These are phyloP conservation scores for Phialemonium atrogriseum DNA, from an alignment of 2,329 filamentous ascomycete species.

Conservation along the genomic window DNA sequence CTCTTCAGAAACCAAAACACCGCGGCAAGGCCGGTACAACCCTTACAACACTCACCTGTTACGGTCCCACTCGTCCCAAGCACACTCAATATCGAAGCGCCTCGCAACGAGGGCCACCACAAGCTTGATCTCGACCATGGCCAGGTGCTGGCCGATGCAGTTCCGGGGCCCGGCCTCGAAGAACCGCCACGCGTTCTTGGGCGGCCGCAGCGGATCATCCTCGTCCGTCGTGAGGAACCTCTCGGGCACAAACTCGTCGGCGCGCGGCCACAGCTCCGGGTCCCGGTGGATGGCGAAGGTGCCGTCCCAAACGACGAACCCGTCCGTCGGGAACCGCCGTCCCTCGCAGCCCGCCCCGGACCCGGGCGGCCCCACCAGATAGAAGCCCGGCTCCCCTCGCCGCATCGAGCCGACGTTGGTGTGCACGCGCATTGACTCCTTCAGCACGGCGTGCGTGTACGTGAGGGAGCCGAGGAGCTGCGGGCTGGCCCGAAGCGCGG, in stretches of 20 bases:
- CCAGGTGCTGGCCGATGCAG: conserved; percentile 50
- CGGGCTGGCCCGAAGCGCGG: conserved; percentile 9
- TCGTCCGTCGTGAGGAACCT: conserved; percentile 17
- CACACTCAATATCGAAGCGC: conserved; percentile 40
- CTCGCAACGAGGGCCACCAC: conserved; percentile 38
- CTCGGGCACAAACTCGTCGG: conserved; percentile 27
- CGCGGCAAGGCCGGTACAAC: not conserved
- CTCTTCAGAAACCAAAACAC: not conserved
- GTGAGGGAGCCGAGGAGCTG: conserved; percentile 22
- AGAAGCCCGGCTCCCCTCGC: conserved; percentile 12
- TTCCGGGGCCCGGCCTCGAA: conserved; percentile 46
- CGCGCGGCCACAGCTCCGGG: conserved; percentile 20
- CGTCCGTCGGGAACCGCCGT: conserved; percentile 16
- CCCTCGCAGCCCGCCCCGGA: conserved; percentile 9
- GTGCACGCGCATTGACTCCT: conserved; percentile 26
- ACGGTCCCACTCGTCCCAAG: conserved; percentile 29
- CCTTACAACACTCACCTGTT: conserved; percentile 15
- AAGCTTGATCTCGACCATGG: conserved; percentile 41
- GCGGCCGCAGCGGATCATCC: conserved; percentile 8
- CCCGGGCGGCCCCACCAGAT: conserved; percentile 11
- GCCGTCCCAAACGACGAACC: conserved; percentile 18
- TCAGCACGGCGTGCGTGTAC: conserved; percentile 27
- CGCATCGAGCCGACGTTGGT: conserved; percentile 18
- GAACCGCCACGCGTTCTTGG: conserved; percentile 37
- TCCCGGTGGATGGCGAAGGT: conserved; percentile 14